Conservation (phyloP, 2,329 filamentous ascomycete species). For the Phialocephala sp. region DNA sequence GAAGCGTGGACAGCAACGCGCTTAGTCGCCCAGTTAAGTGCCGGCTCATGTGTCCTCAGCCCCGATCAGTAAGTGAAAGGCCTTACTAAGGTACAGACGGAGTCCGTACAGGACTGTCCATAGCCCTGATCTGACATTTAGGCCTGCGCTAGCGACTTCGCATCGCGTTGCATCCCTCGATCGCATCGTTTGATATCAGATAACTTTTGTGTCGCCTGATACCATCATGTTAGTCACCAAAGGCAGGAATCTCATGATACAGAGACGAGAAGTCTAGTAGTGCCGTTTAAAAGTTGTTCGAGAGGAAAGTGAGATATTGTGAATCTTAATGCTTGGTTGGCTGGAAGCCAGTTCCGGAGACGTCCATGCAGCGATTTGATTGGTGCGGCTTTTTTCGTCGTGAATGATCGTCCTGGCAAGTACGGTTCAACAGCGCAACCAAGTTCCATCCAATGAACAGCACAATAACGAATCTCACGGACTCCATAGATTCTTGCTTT, state of each 20-base stretch:
- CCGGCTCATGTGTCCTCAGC: no score
- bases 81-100: no score
- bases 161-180: neutral
- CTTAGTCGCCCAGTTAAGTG: no score
- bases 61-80: no score
- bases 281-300: neutral
- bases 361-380: neutral
- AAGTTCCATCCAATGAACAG: no score
- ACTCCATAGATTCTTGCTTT: no score
- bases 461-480: no score
- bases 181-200: constrained; percentile 1
- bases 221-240: neutral
- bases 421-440: neutral
- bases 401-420: neutral
- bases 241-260: neutral
- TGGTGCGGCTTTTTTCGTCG: neutral
- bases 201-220: neutral
- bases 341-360: neutral
- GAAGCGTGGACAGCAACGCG: no score
- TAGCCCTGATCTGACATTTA: neutral
- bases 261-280: neutral
- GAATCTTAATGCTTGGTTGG: neutral
- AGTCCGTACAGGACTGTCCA: no score
- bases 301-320: neutral
- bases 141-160: neutral